Conservation (phyloP, 805 yeast genomes). For the Jamesozyma hellenica region DNA sequence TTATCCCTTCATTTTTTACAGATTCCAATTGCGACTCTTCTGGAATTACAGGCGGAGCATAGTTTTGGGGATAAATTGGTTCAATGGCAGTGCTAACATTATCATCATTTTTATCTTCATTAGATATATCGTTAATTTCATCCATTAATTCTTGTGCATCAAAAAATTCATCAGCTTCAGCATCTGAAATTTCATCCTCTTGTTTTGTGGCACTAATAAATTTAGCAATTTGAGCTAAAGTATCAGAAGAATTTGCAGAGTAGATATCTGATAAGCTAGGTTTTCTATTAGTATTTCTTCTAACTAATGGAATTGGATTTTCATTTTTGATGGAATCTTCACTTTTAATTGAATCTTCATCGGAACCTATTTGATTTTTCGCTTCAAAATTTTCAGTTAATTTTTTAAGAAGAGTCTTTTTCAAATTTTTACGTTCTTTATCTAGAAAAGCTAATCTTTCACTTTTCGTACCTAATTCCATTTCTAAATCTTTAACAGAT, state of each 20-base stretch:
- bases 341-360: not conserved
- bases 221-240: conserved; percentile 21
- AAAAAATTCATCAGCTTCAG: conserved; percentile 49
- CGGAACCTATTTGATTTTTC: conserved; percentile 10
- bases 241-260: conserved; percentile 6
- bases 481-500: conserved; percentile 59
- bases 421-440: conserved; percentile 49
- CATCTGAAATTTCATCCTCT: conserved; percentile 34
- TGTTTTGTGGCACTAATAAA: conserved; percentile 19
- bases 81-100: not conserved
- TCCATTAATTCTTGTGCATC: conserved; percentile 53
- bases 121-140: conserved; percentile 2
- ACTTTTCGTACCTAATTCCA: conserved; percentile 54
- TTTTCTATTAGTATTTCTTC: not conserved
- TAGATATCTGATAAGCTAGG: not conserved
- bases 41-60: not conserved
- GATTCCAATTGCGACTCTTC: too few species aligned
- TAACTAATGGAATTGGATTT: not conserved
- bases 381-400: conserved; percentile 25
- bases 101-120: not conserved
- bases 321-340: not conserved
- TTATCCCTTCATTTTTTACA: too few species aligned
- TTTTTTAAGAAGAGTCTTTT: conserved; percentile 37
- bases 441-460: conserved; percentile 51
- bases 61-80: not conserved